A percentile compares a stretch with the other conserved stretches of the same genome.
phyloP scores from a whole-genome alignment of 495 filamentous ascomycete species.

The Penicillium mononematosum region DNA sequence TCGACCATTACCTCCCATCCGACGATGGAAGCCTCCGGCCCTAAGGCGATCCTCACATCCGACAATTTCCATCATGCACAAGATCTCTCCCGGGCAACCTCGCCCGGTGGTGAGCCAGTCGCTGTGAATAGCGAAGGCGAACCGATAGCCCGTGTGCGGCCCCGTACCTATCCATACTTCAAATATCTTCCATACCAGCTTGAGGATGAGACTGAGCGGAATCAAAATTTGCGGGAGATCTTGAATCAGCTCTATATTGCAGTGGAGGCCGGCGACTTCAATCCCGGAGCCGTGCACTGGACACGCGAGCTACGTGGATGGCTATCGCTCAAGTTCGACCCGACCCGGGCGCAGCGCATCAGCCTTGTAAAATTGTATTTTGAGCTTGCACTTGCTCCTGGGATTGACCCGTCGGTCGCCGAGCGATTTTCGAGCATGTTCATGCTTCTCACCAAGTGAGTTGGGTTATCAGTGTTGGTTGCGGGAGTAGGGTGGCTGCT shows the following conservation, averaged over 20 bases:
- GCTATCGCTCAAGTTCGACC: slow-evolving; percentile 95
- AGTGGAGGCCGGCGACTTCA: slow-evolving; percentile 88
- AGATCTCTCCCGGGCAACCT: slow-evolving; percentile 62
- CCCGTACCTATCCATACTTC: slow-evolving; percentile 90
- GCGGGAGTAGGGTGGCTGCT: slow-evolving; percentile 19
- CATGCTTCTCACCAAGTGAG: slow-evolving; percentile 86
- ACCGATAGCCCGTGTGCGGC: slow-evolving; percentile 68
- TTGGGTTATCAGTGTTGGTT: slow-evolving; percentile 10
- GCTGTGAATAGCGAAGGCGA: slow-evolving; percentile 52
- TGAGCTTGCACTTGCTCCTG: slow-evolving; percentile 87
- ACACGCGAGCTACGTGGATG: slow-evolving; percentile 93
- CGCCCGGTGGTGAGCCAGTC: slow-evolving; percentile 62
- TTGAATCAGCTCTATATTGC: slow-evolving; percentile 89
- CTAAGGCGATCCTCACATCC: slow-evolving; percentile 44
- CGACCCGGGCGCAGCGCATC: slow-evolving; percentile 74
- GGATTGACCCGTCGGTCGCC: slow-evolving; percentile 74
- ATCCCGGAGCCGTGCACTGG: slow-evolving; percentile 93
- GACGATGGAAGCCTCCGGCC: slow-evolving; percentile 42
- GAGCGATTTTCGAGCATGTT: slow-evolving; percentile 98
- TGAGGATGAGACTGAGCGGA: slow-evolving; percentile 72
- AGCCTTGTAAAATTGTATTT: slow-evolving; percentile 90
- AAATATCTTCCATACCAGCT: slow-evolving; percentile 81
- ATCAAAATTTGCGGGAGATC: slow-evolving; percentile 75
- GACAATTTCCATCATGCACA: slow-evolving; percentile 50
- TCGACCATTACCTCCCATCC: slow-evolving; percentile 17